Conservation (phyloP, 225 moss, liverwort and hornwort genomes). For the Sphagnum contortum region DNA sequence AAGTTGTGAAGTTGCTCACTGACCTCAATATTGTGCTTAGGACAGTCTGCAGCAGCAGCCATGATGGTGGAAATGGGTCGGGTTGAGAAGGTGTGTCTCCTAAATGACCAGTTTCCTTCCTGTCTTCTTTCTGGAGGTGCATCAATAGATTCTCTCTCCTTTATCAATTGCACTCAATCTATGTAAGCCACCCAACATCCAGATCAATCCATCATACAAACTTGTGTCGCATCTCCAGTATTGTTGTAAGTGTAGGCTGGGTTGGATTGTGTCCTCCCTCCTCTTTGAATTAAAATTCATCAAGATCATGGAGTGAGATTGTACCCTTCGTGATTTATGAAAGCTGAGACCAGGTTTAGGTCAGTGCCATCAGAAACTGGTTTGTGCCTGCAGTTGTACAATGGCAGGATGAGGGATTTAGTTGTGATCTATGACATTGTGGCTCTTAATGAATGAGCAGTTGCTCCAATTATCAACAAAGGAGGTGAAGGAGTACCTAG, state of each 20-base stretch:
- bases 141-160: too few relatives aligned
- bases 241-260: too few relatives aligned
- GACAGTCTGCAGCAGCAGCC: slow-evolving; percentile 49
- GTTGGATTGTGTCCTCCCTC: too few relatives aligned
- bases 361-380: neutral
- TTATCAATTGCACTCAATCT: neutral
- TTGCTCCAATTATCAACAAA: slow-evolving; percentile 42
- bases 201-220: neutral
- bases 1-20: too few relatives aligned
- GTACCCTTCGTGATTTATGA: neutral
- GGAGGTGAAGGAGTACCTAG: slow-evolving; percentile 56
- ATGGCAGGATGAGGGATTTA: too few relatives aligned
- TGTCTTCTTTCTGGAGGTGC: neutral
- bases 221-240: too few relatives aligned
- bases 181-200: neutral
- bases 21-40: too few relatives aligned
- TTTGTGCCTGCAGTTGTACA: too few relatives aligned
- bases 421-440: too few relatives aligned
- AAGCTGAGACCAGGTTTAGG: neutral
- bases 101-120: neutral
- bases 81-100: slow-evolving; percentile 58
- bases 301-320: neutral
- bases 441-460: slow-evolving; percentile 13
- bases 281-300: too few relatives aligned
- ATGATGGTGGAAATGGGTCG: slow-evolving; percentile 93